Evolutionary conservation across 352 stramenopile genomes (phyloP), one percentile per base, ranked within the genome.

Genomic region (Phytopythium oedochilum): DNA sequence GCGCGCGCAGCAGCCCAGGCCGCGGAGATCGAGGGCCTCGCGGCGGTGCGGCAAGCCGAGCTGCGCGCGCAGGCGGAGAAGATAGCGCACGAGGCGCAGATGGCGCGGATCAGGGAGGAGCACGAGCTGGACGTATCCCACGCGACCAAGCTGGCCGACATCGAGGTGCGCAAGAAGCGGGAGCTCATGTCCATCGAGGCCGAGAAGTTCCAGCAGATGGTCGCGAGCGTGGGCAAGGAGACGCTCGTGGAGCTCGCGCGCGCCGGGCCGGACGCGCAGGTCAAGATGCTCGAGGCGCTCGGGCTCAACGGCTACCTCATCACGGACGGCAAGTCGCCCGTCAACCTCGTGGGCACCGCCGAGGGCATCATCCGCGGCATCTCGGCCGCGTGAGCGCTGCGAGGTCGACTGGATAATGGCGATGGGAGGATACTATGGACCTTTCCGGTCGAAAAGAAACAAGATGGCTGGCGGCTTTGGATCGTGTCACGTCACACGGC

Each of bases 181-280:
- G 73, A 88, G 57, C 78, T 92, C 44, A 88, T 90, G 70, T 43
- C 64, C 38, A 88, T 92, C 54, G 82, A 92, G 46, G 68, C 79
- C 38, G 82, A 90, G 44, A 88, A 89, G 58, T 92, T 92, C 63
- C 71, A 88, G 64, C 74, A 88, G 55, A 92, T 92, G 82, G 78
- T 92, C 26, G 65, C 59, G 35, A 86, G 76, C 50, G 71, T 92
- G 26, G 82, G 82, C 51, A 74, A 87, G 43, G 77, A 88, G 48
- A 92, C 82, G 57, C 73, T 92, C 38, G 78, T 90, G 23, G 78
- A 84, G 51, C 67, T 92, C 26, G 82, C 82, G 32, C 77, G 79
- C 25, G 82, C 79, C 0, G 82, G 82, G 0, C 82, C 82, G 0
- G 82, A 92, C 45, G 76, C 66, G n/a, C 82, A 92, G 54, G 82